These are phyloP conservation scores for Saussurea involucrata DNA, from an alignment of 129 eudicot species.

Conservation along the genomic window DNA sequence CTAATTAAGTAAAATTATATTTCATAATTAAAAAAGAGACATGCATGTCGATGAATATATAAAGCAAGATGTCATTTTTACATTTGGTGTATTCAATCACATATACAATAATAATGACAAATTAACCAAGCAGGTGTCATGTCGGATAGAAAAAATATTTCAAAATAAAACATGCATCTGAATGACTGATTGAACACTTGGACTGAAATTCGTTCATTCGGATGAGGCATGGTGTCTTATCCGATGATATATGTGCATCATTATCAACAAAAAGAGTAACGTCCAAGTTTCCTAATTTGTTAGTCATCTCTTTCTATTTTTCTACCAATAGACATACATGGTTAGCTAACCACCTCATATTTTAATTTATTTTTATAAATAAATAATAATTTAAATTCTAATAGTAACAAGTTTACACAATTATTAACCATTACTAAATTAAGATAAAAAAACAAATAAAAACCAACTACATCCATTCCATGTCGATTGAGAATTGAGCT, in stretches of 20 bases:
- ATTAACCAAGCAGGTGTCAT: neutral
- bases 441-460: neutral
- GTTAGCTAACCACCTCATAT: neutral
- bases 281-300: slow-evolving; percentile 9
- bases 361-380: neutral
- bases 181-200: neutral
- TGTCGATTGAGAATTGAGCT: neutral
- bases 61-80: neutral
- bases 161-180: neutral
- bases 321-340: neutral
- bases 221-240: slow-evolving; percentile 9
- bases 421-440: neutral
- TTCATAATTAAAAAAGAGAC: neutral
- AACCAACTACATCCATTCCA: neutral
- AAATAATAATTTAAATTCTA: neutral
- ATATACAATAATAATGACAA: neutral
- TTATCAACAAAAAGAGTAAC: slow-evolving; percentile 18
- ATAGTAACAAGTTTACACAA: neutral
- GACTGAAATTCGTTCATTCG: neutral
- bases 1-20: neutral
- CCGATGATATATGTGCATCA: slow-evolving; percentile 8
- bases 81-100: neutral
- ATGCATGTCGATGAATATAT: no score
- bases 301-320: neutral
- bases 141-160: neutral